Percentiles rank a stretch among this genome's conserved stretches.
phyloP scores from a whole-genome alignment of 352 stramenopile species.

The Phytopythium sindhum region DNA sequence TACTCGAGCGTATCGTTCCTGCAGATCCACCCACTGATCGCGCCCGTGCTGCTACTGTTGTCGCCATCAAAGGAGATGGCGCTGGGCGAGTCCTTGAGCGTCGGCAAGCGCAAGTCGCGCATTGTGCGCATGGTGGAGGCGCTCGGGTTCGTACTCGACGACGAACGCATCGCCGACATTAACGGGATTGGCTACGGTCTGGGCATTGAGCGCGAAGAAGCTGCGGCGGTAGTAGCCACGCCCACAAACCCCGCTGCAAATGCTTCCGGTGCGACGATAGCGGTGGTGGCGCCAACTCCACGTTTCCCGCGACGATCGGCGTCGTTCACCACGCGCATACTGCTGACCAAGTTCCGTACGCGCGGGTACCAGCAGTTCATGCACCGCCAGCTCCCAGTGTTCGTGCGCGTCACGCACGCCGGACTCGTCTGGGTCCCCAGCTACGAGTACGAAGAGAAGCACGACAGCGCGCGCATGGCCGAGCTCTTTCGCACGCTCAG shows the following conservation, averaged over 20 bases:
- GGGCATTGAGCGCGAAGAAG: constrained; percentile 45
- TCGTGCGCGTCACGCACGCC: constrained; percentile 62
- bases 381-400: constrained; percentile 61
- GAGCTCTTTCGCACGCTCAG: constrained; percentile 15
- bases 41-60: constrained; percentile 59
- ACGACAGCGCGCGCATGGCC: constrained; percentile 19
- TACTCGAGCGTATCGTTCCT: constrained; percentile 69
- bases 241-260: neutral
- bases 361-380: constrained; percentile 78
- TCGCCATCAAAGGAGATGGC: constrained; percentile 4
- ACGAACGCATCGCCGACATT: constrained; percentile 59
- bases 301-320: constrained; percentile 29
- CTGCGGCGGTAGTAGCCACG: neutral
- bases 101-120: constrained; percentile 20
- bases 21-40: constrained; percentile 70
- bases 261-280: neutral
- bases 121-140: constrained; percentile 32
- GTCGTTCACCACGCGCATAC: constrained; percentile 30
- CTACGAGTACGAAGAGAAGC: constrained; percentile 71
- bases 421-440: constrained; percentile 73
- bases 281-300: neutral
- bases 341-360: constrained; percentile 40
- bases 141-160: constrained; percentile 64
- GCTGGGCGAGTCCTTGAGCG: constrained; percentile 13
- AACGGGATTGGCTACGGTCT: constrained; percentile 68